Evolutionary conservation across 2,329 filamentous ascomycete genomes (phyloP).

Genomic region (Didymella arachidicola): DNA sequence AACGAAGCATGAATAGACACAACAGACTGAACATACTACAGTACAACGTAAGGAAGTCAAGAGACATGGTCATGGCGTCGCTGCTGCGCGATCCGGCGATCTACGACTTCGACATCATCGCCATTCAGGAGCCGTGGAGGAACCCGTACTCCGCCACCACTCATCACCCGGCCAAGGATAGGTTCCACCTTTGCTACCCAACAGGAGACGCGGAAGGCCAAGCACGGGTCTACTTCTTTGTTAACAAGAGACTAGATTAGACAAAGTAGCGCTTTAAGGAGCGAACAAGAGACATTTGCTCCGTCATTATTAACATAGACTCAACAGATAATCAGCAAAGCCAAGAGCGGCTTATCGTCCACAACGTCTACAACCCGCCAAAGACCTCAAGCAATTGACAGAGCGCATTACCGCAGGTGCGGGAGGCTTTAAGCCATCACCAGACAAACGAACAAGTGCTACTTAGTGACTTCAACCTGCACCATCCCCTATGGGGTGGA

Average conservation of each 20-base stretch:
- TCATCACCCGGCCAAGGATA: slow-evolving; percentile 32
- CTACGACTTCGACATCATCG: slow-evolving; percentile 32
- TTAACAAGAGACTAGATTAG: slow-evolving; percentile 34
- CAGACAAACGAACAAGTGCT: not conserved
- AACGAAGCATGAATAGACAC: no score
- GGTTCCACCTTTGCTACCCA: no score
- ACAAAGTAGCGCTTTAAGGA: slow-evolving; percentile 21
- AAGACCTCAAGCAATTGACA: not conserved
- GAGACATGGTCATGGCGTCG: slow-evolving; percentile 32
- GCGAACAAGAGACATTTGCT: no score
- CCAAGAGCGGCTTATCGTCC: not conserved
- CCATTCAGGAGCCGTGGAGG: slow-evolving; percentile 23
- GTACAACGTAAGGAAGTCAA: slow-evolving; percentile 32
- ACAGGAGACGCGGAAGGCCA: slow-evolving; percentile 14
- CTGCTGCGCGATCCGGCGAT: slow-evolving; percentile 31
- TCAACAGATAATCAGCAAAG: slow-evolving; percentile 20
- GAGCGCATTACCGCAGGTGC: not conserved
- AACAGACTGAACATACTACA: slow-evolving; percentile 33
- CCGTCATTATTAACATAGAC: no score
- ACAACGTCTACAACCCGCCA: slow-evolving; percentile 5
- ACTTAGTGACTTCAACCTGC: not conserved
- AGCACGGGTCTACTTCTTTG: slow-evolving; percentile 35
- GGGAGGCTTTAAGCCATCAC: not conserved
- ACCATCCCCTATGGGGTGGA: not conserved
- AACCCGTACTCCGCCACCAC: slow-evolving; percentile 32